Evolutionary conservation across 768 basidiomycete genomes (phyloP), one percentile per base, ranked within the genome.

Genomic region (Russula ochroleuca): DNA sequence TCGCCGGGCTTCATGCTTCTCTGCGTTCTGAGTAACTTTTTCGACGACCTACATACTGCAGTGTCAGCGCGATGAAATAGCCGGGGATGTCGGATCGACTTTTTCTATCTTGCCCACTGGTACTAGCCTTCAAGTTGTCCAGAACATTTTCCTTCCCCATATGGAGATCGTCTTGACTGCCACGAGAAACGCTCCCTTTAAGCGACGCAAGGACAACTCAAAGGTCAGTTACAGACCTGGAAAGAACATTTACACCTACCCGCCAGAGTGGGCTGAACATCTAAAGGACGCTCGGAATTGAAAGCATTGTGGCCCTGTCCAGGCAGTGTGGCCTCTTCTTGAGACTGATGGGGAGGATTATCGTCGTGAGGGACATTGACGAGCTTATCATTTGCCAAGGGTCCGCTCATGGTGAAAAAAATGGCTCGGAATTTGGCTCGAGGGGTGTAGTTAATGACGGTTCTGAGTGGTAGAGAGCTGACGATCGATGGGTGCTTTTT

Each of bases 101-200:
- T 85, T 79, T 68, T 86, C 77, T 0, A 80, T 76, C 75, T 86
- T 85, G 3, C 85, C 85, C n/a, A n/a, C n/a, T n/a, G n/a, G n/a
- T n/a, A 40, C 84, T 67, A 23, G 85, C 62, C 72, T 82, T n/a
- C n/a, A n/a, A n/a, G n/a, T n/a, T 86, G 73, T 87, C 85, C 9
- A 76, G 71, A 0, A 81, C 21, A 31, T 68, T 76, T 33, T 81
- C 76, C 31, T 81, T 78, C 5, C 77, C 77, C 66, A 75, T 70
- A 0, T 78, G 74, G 23, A 74, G 37, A 55, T 76, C 70, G 2
- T 72, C 70, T 19, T 69, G 64, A 2, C 74, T 76, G 48, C 70
- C 77, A 15, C 75, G 62, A 1, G 75, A 74, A 9, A 77, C 76
- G 5, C 78, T 77, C 25, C 74, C 78, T 74, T 21, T 19, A 33